phyloP scores from a whole-genome alignment of 768 basidiomycete species.

The Russula sp. region DNA sequence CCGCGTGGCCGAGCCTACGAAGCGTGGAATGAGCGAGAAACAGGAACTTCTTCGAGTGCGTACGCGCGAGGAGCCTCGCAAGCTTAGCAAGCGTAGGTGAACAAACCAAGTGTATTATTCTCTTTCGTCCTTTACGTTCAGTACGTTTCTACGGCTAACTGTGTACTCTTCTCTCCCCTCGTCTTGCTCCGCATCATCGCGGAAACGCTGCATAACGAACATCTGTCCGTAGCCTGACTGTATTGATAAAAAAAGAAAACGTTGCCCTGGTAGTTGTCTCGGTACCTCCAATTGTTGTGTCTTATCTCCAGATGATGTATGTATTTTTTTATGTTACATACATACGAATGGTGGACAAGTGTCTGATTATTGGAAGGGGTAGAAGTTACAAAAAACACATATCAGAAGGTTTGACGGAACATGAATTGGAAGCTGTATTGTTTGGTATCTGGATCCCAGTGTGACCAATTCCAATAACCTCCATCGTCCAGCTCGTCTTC shows the following conservation, averaged over 20 bases:
- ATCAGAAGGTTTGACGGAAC: conserved; percentile 57
- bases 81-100: conserved; percentile 19
- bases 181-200: neutral
- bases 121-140: neutral
- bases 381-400: neutral
- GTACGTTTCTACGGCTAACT: neutral
- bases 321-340: neutral
- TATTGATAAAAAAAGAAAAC: neutral
- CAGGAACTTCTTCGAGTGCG: neutral
- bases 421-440: conserved; percentile 98
- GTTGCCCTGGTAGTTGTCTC: neutral
- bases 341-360: neutral
- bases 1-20: conserved; percentile 8
- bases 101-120: neutral
- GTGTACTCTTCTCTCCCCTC: neutral
- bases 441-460: conserved; percentile 99
- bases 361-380: neutral
- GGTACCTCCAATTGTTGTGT: neutral
- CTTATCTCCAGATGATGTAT: conserved; percentile 12
- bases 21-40: neutral
- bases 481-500: conserved; percentile 91
- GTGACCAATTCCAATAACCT: conserved; percentile 94
- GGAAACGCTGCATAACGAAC: neutral
- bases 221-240: neutral
- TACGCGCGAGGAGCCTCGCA: conserved; percentile 1